These are phyloP conservation scores for Glaciozyma martinii DNA, from an alignment of 768 basidiomycete species.

Conservation along the genomic window DNA sequence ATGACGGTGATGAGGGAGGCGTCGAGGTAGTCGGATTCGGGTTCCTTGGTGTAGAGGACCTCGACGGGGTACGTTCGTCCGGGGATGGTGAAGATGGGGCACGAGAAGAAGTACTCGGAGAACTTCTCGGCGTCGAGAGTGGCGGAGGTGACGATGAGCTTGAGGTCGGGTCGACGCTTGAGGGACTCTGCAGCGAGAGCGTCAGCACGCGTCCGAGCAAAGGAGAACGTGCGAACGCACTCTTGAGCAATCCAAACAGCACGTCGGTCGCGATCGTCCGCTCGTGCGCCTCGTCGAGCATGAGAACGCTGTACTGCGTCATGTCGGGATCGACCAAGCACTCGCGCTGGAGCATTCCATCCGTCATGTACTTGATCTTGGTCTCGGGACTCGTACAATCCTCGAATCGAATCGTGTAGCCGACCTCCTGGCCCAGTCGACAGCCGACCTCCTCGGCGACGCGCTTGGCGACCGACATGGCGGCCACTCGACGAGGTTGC, in stretches of 20 bases:
- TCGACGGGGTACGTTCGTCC: conserved; percentile 99
- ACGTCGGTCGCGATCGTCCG: conserved; percentile 98
- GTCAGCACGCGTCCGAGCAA: background rate
- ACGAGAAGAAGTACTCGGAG: conserved; percentile 96
- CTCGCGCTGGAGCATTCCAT: conserved; percentile 98
- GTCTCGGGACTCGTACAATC: conserved; percentile 98
- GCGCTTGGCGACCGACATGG: conserved; percentile 98
- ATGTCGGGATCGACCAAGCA: conserved; percentile 91
- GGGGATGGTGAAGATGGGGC: conserved; percentile 99
- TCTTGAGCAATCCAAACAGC: conserved; percentile 88
- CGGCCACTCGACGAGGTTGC: conserved; percentile 97
- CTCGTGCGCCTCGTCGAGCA: conserved; percentile 99
- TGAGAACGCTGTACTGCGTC: conserved; percentile 85
- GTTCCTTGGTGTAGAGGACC: conserved; percentile 96
- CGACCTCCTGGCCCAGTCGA: conserved; percentile 92
- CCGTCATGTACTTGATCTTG: conserved; percentile 99
- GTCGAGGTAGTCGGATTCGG: conserved; percentile 93
- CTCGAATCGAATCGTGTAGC: conserved; percentile 98
- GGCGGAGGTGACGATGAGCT: conserved; percentile 95
- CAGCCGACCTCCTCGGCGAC: conserved; percentile 98
- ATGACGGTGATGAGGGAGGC: conserved; percentile 97
- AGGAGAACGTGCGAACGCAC: conserved; percentile 40
- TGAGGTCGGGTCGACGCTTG: conserved; percentile 87
- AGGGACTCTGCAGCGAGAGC: conserved; percentile 61
- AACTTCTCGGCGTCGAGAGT: conserved; percentile 99